These are phyloP conservation scores for Annulohypoxylon nitens DNA, from an alignment of 495 filamentous ascomycete genomes.

Conservation along the genomic window DNA sequence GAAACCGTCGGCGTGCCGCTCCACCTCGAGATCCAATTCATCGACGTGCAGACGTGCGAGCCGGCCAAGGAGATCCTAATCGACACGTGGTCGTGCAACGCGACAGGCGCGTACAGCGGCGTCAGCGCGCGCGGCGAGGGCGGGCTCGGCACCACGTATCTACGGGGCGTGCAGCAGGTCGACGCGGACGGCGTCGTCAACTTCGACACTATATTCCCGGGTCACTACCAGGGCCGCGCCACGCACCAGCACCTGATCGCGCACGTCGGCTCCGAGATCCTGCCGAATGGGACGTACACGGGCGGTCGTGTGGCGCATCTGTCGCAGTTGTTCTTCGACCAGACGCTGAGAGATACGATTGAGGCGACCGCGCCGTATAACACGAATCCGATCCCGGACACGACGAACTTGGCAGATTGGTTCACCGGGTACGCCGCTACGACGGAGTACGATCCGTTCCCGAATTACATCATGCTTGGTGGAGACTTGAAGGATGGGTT, in stretches of 20 bases:
- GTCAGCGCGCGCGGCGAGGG: slow-evolving; percentile 53
- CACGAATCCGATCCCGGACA: slow-evolving; percentile 62
- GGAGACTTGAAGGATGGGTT: slow-evolving; percentile 62
- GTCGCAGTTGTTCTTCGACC: slow-evolving; percentile 70
- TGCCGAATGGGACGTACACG: slow-evolving; percentile 62
- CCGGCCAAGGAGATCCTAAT: slow-evolving; percentile 63
- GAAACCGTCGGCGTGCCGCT: slow-evolving; percentile 62
- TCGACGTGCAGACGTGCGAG: slow-evolving; percentile 68
- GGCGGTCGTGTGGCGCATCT: slow-evolving; percentile 64
- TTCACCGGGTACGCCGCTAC: slow-evolving; percentile 55
- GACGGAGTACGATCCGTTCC: slow-evolving; percentile 57
- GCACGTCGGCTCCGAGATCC: slow-evolving; percentile 57
- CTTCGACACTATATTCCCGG: slow-evolving; percentile 71
- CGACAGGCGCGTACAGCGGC: slow-evolving; percentile 68
- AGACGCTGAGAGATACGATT: slow-evolving; percentile 63
- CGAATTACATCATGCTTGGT: slow-evolving; percentile 62
- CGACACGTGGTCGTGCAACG: slow-evolving; percentile 70
- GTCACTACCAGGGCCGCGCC: slow-evolving; percentile 71
- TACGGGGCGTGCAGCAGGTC: slow-evolving; percentile 65
- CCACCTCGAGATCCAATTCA: slow-evolving; percentile 68
- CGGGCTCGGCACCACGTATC: slow-evolving; percentile 61
- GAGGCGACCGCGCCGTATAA: slow-evolving; percentile 68
- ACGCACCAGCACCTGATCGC: slow-evolving; percentile 69
- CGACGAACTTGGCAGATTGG: slow-evolving; percentile 59
- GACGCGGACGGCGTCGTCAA: slow-evolving; percentile 67